These are phyloP conservation scores for Choiromyces venosus DNA, from an alignment of 495 filamentous ascomycete genomes.

Conservation along the genomic window DNA sequence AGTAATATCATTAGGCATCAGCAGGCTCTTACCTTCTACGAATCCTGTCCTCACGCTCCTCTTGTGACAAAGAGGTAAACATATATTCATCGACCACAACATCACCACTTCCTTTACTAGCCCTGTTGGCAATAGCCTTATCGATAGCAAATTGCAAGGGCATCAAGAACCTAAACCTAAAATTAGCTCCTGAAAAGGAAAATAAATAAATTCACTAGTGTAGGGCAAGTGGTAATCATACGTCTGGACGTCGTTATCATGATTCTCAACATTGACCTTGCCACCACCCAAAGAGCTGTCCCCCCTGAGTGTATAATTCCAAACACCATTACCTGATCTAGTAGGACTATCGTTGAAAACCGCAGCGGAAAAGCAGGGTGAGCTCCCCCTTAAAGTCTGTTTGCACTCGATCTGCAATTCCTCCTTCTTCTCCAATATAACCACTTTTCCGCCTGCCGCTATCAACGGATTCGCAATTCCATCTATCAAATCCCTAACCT, in stretches of 20 bases:
- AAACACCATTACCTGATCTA: constrained; percentile 56
- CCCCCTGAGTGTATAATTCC: constrained; percentile 78
- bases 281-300: constrained; percentile 56
- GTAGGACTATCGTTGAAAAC: constrained; percentile 53
- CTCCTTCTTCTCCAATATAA: constrained; percentile 49
- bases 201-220: not conserved
- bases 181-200: not conserved
- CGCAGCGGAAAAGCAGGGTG: constrained; percentile 67
- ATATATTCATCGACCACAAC: constrained; percentile 59
- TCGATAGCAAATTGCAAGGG: constrained; percentile 76
- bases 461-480: constrained; percentile 51
- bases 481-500: constrained; percentile 67
- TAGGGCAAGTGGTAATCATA: constrained; percentile 44
- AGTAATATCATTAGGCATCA: not conserved
- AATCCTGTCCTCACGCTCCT: constrained; percentile 58
- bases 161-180: constrained; percentile 46
- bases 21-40: constrained; percentile 40
- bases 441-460: constrained; percentile 50
- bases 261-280: constrained; percentile 54
- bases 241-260: constrained; percentile 63
- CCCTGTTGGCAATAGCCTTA: constrained; percentile 55
- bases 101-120: constrained; percentile 7
- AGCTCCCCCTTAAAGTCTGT: constrained; percentile 64
- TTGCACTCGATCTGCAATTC: constrained; percentile 59
- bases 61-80: constrained; percentile 61